Percentiles rank a stretch among this genome's conserved stretches.
Conservation (phyloP, 108 stramenopile species). For the Asterionellopsis glacialis region DNA sequence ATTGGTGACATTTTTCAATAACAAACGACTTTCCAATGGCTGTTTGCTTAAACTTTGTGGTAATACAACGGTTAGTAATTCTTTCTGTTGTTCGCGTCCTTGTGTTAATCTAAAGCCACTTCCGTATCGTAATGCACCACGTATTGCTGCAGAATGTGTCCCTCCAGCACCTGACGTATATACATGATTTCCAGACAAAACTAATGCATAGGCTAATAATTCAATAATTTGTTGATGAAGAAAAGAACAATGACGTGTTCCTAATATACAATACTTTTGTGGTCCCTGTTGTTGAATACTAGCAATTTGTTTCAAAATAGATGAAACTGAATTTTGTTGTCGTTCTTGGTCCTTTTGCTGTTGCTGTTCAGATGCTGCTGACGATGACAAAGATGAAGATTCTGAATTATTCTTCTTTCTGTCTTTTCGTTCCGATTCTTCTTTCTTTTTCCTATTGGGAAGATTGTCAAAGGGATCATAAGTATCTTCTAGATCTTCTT, state of each 20-base stretch:
- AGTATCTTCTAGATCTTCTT: too few relatives aligned
- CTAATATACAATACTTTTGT: constrained; percentile 90
- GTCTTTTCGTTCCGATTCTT: too few relatives aligned
- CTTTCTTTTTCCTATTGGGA: too few relatives aligned
- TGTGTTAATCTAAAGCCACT: too few relatives aligned
- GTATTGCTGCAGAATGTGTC: constrained; percentile 84
- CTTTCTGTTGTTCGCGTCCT: constrained; percentile 75
- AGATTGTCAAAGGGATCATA: too few relatives aligned
- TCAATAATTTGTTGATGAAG: constrained; percentile 94
- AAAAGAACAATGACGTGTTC: constrained; percentile 92
- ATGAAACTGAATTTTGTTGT: constrained; percentile 64
- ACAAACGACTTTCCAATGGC: constrained; percentile 76
- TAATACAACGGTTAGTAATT: constrained; percentile 87
- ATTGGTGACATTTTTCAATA: constrained; percentile 75
- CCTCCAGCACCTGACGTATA: constrained; percentile 91
- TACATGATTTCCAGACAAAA: constrained; percentile 89
- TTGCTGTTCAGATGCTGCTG: constrained; percentile 45
- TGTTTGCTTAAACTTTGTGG: constrained; percentile 88
- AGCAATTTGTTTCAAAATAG: constrained; percentile 84
- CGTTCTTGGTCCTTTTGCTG: constrained; percentile 53
- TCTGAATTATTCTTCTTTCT: background rate
- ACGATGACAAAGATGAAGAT: constrained; percentile 4
- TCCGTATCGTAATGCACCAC: constrained; percentile 62
- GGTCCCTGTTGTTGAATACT: constrained; percentile 89
- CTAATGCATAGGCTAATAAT: constrained; percentile 89